Evolutionary conservation across 768 basidiomycete species (phyloP).

Genomic region (Collybia nuda): DNA sequence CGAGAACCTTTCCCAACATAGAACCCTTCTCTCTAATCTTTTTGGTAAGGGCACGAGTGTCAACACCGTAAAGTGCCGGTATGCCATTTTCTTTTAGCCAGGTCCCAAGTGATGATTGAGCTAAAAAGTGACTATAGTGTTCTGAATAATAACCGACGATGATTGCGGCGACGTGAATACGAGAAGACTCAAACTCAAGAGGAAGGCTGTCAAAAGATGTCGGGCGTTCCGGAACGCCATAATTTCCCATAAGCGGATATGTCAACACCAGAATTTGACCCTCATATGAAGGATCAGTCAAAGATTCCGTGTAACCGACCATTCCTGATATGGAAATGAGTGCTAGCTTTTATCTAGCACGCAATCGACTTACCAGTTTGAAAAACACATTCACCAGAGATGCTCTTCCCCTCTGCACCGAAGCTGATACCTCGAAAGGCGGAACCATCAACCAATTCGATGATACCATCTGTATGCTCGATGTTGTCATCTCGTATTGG

Average conservation of each 20-base stretch:
- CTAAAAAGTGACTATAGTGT: constrained; percentile 93
- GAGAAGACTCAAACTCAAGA: constrained; percentile 87
- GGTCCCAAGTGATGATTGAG: constrained; percentile 77
- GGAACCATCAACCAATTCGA: constrained; percentile 90
- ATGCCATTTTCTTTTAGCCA: constrained; percentile 97
- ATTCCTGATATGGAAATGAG: constrained; percentile 62
- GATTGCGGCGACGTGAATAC: constrained; percentile 91
- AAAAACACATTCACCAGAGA: constrained; percentile 98
- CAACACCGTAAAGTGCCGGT: constrained; percentile 93
- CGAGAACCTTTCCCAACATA: constrained; percentile 84
- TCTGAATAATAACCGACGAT: constrained; percentile 93
- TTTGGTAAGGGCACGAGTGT: constrained; percentile 96
- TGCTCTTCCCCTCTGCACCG: constrained; percentile 87
- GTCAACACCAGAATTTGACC: constrained; percentile 97
- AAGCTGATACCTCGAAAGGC: constrained; percentile 90
- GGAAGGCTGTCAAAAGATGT: constrained; percentile 55
- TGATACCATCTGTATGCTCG: constrained; percentile 56
- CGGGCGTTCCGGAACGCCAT: constrained; percentile 86
- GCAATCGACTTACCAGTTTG: constrained; percentile 78
- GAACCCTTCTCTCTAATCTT: constrained; percentile 92
- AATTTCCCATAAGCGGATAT: constrained; percentile 96
- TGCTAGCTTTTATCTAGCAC: constrained; percentile 3
- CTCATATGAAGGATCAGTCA: constrained; percentile 98
- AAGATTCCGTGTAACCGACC: constrained; percentile 98
- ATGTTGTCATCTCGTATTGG: constrained; percentile 24